These are phyloP conservation scores for Hypoxylon intermedium DNA, from an alignment of 495 filamentous ascomycete genomes.

Conservation along the genomic window DNA sequence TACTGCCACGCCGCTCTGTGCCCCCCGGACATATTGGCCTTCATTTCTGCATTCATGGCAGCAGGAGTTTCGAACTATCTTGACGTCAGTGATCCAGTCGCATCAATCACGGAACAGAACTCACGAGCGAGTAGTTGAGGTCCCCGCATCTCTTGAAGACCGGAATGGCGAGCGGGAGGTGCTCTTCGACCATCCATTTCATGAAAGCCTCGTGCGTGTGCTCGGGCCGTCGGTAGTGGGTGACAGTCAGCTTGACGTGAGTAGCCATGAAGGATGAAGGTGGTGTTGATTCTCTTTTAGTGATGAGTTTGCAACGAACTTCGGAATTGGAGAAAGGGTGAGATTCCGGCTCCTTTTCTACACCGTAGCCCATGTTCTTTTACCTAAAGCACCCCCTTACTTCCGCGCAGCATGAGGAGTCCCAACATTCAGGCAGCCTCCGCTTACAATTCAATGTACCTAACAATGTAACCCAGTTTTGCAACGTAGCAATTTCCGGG, in stretches of 20 bases:
- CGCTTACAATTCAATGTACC: neutral
- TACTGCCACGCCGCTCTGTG: slow-evolving; percentile 38
- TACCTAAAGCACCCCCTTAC: too few relatives aligned
- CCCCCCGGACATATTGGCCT: slow-evolving; percentile 24
- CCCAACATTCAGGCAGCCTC: too few relatives aligned
- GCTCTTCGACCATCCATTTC: slow-evolving; percentile 43
- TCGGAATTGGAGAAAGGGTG: too few relatives aligned
- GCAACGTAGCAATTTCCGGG: neutral
- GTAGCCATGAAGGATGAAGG: too few relatives aligned
- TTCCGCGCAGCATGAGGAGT: too few relatives aligned
- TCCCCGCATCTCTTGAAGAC: slow-evolving; percentile 42
- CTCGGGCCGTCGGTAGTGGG: slow-evolving; percentile 40
- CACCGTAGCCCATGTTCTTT: too few relatives aligned
- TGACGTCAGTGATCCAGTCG: neutral
- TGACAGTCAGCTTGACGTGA: too few relatives aligned
- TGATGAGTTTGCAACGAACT: too few relatives aligned
- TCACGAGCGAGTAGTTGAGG: slow-evolving; percentile 36
- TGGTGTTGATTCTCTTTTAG: too few relatives aligned
- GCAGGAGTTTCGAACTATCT: slow-evolving; percentile 41
- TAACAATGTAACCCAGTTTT: neutral
- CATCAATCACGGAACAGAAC: too few relatives aligned
- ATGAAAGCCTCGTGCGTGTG: slow-evolving; percentile 45
- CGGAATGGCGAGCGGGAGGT: slow-evolving; percentile 42
- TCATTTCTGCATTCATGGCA: slow-evolving; percentile 33
- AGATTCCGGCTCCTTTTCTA: too few relatives aligned